These are phyloP conservation scores for Aspergillus neoniger DNA, from an alignment of 2,329 filamentous ascomycete species.

Conservation along the genomic window DNA sequence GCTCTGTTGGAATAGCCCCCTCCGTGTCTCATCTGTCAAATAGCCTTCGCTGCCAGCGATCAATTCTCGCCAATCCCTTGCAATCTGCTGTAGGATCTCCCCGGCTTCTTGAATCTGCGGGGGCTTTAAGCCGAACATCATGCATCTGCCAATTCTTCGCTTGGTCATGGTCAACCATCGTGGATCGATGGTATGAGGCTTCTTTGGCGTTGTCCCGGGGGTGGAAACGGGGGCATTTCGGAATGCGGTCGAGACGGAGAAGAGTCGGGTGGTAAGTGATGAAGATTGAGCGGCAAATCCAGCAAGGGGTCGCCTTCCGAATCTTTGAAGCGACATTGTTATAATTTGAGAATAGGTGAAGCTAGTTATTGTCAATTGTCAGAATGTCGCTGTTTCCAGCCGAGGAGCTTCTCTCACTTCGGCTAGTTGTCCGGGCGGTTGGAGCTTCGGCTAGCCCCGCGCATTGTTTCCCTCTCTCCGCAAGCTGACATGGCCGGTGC, in stretches of 20 bases:
- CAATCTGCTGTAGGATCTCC: slow-evolving; percentile 60
- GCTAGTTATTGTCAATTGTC: slow-evolving; percentile 10
- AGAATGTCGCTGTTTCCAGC: slow-evolving; percentile 2
- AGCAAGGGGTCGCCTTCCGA: slow-evolving; percentile 24
- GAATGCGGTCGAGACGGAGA: slow-evolving; percentile 24
- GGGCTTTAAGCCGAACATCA: slow-evolving; percentile 68
- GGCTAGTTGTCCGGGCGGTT: slow-evolving; percentile 6
- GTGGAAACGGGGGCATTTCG: slow-evolving; percentile 20
- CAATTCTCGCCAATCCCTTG: slow-evolving; percentile 69
- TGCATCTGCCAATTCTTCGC: slow-evolving; percentile 69
- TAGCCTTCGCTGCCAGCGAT: slow-evolving; percentile 75
- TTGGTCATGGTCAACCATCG: slow-evolving; percentile 72
- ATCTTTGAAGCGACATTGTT: slow-evolving; percentile 24
- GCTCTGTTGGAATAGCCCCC: slow-evolving; percentile 64
- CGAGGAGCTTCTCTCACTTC: neutral
- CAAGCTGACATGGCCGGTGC: neutral
- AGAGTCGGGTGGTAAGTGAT: slow-evolving; percentile 15
- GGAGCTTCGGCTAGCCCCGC: slow-evolving; percentile 18
- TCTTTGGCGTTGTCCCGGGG: slow-evolving; percentile 18
- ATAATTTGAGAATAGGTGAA: slow-evolving; percentile 18
- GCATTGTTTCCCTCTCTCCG: slow-evolving; percentile 3
- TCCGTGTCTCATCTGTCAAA: slow-evolving; percentile 63
- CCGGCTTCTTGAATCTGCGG: slow-evolving; percentile 61
- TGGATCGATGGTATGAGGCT: slow-evolving; percentile 45
- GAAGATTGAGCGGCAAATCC: slow-evolving; percentile 13